A percentile compares a stretch with the other conserved stretches of the same genome.
phyloP scores from a whole-genome alignment of 805 yeast species.

The Groenewaldozyma tartarivorans region DNA sequence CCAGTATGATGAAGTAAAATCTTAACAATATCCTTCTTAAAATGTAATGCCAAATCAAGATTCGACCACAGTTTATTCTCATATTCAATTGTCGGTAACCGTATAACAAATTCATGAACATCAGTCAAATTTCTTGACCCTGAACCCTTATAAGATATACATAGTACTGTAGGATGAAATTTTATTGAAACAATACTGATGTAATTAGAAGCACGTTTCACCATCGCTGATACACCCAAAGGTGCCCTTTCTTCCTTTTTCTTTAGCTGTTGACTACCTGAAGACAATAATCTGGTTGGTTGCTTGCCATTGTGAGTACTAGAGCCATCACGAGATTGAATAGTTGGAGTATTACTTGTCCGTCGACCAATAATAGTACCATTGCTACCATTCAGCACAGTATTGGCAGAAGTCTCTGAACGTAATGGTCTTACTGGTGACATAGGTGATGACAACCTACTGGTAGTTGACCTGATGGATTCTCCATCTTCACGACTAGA shows the following conservation, averaged over 20 bases:
- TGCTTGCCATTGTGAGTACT: background rate
- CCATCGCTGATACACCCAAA: slow-evolving; percentile 39
- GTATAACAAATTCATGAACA: slow-evolving; percentile 61
- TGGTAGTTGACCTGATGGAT: background rate
- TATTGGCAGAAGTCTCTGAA: background rate
- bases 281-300: too few species aligned
- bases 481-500: background rate
- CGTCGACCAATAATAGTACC: too few species aligned
- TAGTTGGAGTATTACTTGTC: background rate
- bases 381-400: too few species aligned
- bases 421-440: background rate
- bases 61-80: slow-evolving; percentile 61
- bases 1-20: slow-evolving; percentile 47
- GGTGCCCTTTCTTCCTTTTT: background rate
- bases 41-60: slow-evolving; percentile 50
- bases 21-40: slow-evolving; percentile 45
- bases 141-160: slow-evolving; percentile 69
- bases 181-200: slow-evolving; percentile 55
- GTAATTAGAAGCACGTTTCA: slow-evolving; percentile 62
- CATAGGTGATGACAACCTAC: background rate
- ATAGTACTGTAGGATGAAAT: slow-evolving; percentile 41
- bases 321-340: background rate
- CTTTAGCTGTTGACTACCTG: too few species aligned
- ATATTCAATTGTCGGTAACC: slow-evolving; percentile 52
- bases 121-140: slow-evolving; percentile 62